Evolutionary conservation across 495 filamentous ascomycete genomes (phyloP).

Genomic region (Penicillium verhagenii): DNA sequence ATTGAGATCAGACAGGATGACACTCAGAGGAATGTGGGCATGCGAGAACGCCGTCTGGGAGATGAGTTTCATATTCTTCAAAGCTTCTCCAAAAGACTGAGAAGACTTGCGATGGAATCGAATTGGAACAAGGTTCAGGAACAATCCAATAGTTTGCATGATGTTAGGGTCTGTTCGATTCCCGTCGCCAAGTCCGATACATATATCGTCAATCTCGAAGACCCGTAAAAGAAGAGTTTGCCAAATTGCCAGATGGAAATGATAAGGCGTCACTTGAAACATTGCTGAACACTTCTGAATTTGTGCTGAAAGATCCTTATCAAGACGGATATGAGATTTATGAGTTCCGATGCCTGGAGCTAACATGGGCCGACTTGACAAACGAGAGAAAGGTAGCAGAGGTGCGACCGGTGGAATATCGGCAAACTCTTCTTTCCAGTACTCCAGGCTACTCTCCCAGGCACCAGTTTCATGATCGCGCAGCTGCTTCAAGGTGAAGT

Average conservation of each 20-base stretch:
- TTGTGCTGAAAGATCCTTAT: conserved; percentile 4
- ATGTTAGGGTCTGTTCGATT: conserved; percentile 33
- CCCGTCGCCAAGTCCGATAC: conserved; percentile 45
- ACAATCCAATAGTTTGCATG: conserved; percentile 33
- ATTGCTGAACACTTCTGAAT: conserved; percentile 20
- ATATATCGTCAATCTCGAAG: conserved; percentile 32
- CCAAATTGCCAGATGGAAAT: conserved; percentile 44
- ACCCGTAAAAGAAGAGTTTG: conserved; percentile 28
- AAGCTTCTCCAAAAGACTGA: conserved; percentile 10
- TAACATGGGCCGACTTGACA: conserved; percentile 6
- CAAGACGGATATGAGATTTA: conserved; percentile 12
- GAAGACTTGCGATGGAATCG: conserved; percentile 23
- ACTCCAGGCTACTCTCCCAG: conserved; percentile 25
- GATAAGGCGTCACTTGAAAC: conserved; percentile 37
- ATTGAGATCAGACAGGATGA: conserved; percentile 38
- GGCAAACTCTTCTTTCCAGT: conserved; percentile 34
- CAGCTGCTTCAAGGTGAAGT: conserved; percentile 26
- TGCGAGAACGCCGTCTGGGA: conserved; percentile 16
- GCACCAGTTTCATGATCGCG: conserved; percentile 15
- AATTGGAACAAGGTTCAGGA: conserved; percentile 49
- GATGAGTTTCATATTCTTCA: conserved; percentile 16
- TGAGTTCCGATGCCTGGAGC: conserved; percentile 13
- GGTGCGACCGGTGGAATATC: conserved; percentile 31
- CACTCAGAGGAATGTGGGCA: conserved; percentile 43
- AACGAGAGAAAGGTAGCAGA: conserved; percentile 31